Base-by-base conservation (phyloP, 345 rosid genomes). In the Lepidium sativum region DNA sequence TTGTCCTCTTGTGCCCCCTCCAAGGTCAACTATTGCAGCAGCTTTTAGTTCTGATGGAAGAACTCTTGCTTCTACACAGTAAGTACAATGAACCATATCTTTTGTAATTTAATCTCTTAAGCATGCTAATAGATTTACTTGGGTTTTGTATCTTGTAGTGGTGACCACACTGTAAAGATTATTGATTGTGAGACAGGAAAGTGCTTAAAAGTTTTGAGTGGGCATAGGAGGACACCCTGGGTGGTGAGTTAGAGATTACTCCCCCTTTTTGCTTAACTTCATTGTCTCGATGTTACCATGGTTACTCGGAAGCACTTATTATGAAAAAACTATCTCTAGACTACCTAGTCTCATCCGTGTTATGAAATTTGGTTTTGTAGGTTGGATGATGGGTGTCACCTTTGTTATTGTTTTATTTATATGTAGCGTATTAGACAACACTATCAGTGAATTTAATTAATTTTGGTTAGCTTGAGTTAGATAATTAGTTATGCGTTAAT, bases 181-280 rank as follows among this genome's bases (percentile, higher is more conserved):
- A 86, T 92, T 77, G 94, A 92, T 77, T 89, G 86, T 65, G 81
- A 84, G 73, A 89, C 86, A 52, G 98, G 97, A 70, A 82, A 80
- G 67, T 92, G 98, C 83, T 81, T 87, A 70, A 92, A 92, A 78
- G 96, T 89, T 62, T 79, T 92, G 79, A 84, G 72, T 20, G 98
- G 98, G 75, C 98, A 92, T 78, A 82, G 94, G 70, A 82, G 97
- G 75, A 92, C 98, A 32, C 98, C 98, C 3, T 92, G 98, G 98
- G 98, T 92, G 91, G 98, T 92, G 81, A 84, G 97, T 76, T 64
- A 35, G 55, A 15, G 21, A 60, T 9, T 57, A 15, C 25, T 63
- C 42, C 64, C 50, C 21, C 17, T 40, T 70, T 52, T 18, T 15
- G 34, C 9, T n/a, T 56, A 15, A 42, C 56, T 45, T 72, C 43